Percentiles rank a stretch among this genome's conserved stretches.
Conservation (phyloP, 1,139 yeast genomes). For the Diutina mesorugosa region DNA sequence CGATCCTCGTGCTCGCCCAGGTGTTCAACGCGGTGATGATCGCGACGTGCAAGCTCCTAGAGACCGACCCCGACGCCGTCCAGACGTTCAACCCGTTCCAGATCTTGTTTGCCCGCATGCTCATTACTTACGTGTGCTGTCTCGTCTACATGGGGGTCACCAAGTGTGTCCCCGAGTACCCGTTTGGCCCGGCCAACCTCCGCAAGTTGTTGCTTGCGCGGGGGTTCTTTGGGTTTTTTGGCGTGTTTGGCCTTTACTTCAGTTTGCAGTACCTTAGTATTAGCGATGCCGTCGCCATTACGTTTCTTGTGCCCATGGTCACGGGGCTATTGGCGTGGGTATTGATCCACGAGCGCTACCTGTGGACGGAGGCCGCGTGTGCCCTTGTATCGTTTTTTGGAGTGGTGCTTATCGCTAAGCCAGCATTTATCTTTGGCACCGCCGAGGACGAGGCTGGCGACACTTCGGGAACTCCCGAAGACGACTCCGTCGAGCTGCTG, state of each 20-base stretch:
- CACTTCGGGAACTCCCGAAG: constrained; percentile 2
- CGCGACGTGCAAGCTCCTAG: constrained; percentile 57
- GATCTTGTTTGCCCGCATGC: constrained; percentile 66
- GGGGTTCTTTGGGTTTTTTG: constrained; percentile 66
- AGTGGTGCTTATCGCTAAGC: constrained; percentile 72
- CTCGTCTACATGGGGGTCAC: constrained; percentile 38
- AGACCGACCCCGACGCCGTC: constrained; percentile 42
- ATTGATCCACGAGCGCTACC: constrained; percentile 54
- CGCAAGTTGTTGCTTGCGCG: constrained; percentile 46
- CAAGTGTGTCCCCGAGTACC: constrained; percentile 42
- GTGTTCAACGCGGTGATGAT: constrained; percentile 69
- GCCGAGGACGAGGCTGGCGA: constrained; percentile 15
- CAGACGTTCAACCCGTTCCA: constrained; percentile 66
- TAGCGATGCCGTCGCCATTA: constrained; percentile 66
- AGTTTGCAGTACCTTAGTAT: constrained; percentile 63
- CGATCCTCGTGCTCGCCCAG: constrained; percentile 40
- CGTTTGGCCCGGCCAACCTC: constrained; percentile 56
- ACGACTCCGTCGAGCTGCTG: constrained; percentile 25
- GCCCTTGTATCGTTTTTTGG: constrained; percentile 62
- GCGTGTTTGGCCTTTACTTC: constrained; percentile 66
- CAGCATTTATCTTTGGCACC: constrained; percentile 56
- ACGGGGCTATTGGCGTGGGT: constrained; percentile 68
- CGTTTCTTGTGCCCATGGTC: constrained; percentile 66
- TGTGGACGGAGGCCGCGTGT: constrained; percentile 53
- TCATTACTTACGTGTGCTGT: constrained; percentile 51